These are phyloP conservation scores for Pseudozyma sp. DNA, from an alignment of 1,284 basidiomycete genomes.

Conservation along the genomic window DNA sequence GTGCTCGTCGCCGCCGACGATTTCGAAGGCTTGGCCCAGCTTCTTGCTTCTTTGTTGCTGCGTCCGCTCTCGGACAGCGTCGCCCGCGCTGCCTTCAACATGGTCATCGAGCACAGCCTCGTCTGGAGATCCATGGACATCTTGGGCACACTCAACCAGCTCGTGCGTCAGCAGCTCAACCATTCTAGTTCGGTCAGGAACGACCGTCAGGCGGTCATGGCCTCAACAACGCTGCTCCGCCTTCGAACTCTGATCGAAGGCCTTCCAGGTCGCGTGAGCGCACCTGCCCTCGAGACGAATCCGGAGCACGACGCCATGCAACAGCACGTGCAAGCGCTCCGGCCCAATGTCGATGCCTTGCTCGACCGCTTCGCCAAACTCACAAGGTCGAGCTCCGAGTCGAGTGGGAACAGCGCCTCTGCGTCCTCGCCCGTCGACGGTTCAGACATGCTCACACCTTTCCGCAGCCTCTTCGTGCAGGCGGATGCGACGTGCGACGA, in stretches of 20 bases:
- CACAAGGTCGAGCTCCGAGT: not conserved
- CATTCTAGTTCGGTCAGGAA: conserved; percentile 45
- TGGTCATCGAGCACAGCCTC: conserved; percentile 40
- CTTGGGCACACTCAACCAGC: conserved; percentile 45
- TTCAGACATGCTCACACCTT: conserved; percentile 28
- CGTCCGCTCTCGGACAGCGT: conserved; percentile 36
- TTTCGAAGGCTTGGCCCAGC: conserved; percentile 42
- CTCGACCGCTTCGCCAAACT: conserved; percentile 25
- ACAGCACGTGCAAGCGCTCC: conserved; percentile 26
- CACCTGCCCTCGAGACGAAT: conserved; percentile 4
- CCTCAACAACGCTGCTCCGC: conserved; percentile 41
- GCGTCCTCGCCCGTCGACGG: conserved; percentile 19
- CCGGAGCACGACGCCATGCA: conserved; percentile 24
- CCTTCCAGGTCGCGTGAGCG: conserved; percentile 23
- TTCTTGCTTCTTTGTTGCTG: conserved; percentile 32
- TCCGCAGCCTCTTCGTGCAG: conserved; percentile 38
- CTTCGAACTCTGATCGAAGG: conserved; percentile 45
- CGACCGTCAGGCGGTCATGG: conserved; percentile 46
- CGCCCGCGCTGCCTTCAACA: conserved; percentile 37
- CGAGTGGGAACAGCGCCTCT: conserved; percentile 1
- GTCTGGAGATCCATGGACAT: conserved; percentile 49
- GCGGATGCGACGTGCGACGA: conserved; percentile 42
- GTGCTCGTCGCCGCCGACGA: conserved; percentile 36
- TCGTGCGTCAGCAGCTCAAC: conserved; percentile 50
- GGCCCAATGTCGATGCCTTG: conserved; percentile 32